Percentiles rank a stretch among this genome's conserved stretches.
phyloP scores from a whole-genome alignment of 1,284 basidiomycete genomes.

The Cutaneotrichosporon sp. region DNA sequence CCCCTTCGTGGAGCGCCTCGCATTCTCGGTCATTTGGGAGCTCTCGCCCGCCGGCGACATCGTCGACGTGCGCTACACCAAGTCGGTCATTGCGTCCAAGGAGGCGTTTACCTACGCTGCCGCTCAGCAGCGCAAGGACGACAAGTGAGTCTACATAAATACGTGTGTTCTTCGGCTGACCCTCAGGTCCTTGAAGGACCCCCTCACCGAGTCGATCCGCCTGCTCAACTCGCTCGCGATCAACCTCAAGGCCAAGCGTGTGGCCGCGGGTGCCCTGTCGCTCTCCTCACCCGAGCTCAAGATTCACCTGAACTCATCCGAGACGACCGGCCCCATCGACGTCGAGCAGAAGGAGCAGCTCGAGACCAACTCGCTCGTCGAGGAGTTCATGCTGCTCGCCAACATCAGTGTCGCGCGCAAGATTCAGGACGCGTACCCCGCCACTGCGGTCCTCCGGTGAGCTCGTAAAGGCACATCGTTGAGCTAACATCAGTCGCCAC shows the following conservation, averaged over 20 bases:
- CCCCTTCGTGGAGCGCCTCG: slow-evolving; percentile 89
- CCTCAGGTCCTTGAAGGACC: slow-evolving; percentile 70
- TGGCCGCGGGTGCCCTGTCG: slow-evolving; percentile 93
- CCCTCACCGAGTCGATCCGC: slow-evolving; percentile 83
- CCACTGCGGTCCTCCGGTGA: slow-evolving; percentile 88
- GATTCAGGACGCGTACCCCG: slow-evolving; percentile 93
- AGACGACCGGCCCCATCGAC: slow-evolving; percentile 92
- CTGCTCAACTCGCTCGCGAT: slow-evolving; percentile 85
- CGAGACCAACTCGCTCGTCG: slow-evolving; percentile 96
- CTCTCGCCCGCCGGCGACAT: slow-evolving; percentile 83
- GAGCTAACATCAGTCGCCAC: slow-evolving; percentile 67
- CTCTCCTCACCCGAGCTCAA: slow-evolving; percentile 98
- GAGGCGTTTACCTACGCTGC: slow-evolving; percentile 97
- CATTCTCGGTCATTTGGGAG: slow-evolving; percentile 97
- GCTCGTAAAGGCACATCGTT: slow-evolving; percentile 21
- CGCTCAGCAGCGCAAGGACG: slow-evolving; percentile 91
- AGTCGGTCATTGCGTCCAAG: slow-evolving; percentile 96
- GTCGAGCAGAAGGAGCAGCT: slow-evolving; percentile 92
- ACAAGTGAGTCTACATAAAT: slow-evolving; percentile 62
- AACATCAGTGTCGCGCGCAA: slow-evolving; percentile 91
- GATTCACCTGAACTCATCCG: slow-evolving; percentile 88
- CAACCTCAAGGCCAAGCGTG: slow-evolving; percentile 81
- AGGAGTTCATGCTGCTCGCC: slow-evolving; percentile 99
- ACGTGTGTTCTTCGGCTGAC: slow-evolving; percentile 11
- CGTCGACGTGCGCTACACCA: slow-evolving; percentile 86